Evolutionary conservation across 805 yeast genomes (phyloP), one percentile per base, ranked within the genome.

Genomic region (Candida tallmaniae): DNA sequence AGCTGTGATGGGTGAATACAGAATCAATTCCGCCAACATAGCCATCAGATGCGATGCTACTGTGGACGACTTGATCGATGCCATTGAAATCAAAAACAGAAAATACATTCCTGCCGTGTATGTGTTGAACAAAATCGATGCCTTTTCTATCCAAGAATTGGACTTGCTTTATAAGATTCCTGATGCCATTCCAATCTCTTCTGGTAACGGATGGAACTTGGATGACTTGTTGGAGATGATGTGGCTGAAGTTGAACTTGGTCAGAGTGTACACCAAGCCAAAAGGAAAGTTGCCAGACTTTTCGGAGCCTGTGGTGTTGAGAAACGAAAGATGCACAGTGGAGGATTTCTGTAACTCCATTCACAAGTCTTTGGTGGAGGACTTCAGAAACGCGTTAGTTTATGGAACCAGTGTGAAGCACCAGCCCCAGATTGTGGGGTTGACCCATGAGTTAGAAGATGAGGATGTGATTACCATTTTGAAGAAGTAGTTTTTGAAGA

Each of bases 1-100:
- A 52, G 98, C 98, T 2, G 98, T 93, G 34, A 85, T 93, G 93
- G 72, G 80, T 35, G 99, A 93, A 67, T 93, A 93, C 64, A 78
- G 89, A 58, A 85, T 93, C 49, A 87, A 89, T 59, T 84, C 95
- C 30, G 97, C 98, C 11, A 97, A 93, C 58, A 84, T 93, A 46
- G 93, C 96, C 2, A 83, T 93, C 65, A 73, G 99, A 56, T 89
- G 97, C 58, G 98, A 93, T 60, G 98, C 98, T 15, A 86, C 96
- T 0, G 95, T 94, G 14, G 99, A 93, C 56, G 98, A 93, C 54
- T 68, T 93, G 49, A 93, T 93, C 50, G 99, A 93, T 58, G 85
- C 89, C 9, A 74, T 93, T 36, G 98, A 93, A 65, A 89, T 83
- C 4, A 81, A 83, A 38, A 78, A 85, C 51, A 80, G 99, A 66